These are phyloP conservation scores for Neurospora intermedia DNA, from an alignment of 495 filamentous ascomycete species.

Conservation along the genomic window DNA sequence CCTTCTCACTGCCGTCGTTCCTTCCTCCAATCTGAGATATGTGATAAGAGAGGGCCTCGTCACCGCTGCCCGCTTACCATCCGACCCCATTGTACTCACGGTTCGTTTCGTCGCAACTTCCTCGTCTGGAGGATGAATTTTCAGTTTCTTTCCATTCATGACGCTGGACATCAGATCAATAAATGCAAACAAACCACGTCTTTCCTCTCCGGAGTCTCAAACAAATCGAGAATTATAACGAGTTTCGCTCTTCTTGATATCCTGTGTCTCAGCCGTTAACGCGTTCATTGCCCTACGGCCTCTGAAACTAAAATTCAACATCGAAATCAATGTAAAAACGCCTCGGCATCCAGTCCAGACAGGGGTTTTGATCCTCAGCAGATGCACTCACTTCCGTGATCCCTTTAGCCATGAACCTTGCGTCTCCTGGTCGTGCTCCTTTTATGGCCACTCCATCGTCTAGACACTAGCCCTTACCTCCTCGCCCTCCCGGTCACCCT, in stretches of 20 bases:
- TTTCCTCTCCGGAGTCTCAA: neutral
- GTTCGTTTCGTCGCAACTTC: neutral
- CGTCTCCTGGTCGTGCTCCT: neutral
- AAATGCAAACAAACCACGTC: neutral
- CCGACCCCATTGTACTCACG: neutral
- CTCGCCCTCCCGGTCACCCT: neutral
- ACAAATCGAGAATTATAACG: neutral
- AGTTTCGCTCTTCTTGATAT: neutral
- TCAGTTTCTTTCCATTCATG: too few relatives aligned
- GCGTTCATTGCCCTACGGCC: neutral
- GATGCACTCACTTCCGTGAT: neutral
- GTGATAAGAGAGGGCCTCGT: neutral
- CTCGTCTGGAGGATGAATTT: neutral
- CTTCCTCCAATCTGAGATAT: neutral
- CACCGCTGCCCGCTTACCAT: neutral
- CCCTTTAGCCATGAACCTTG: neutral
- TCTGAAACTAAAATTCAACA: neutral
- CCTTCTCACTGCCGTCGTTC: neutral
- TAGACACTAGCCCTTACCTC: neutral
- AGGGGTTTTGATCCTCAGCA: neutral
- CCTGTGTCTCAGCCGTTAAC: neutral
- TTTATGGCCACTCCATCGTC: neutral
- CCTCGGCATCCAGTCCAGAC: neutral
- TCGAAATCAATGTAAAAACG: neutral
- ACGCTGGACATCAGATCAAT: neutral